Evolutionary conservation across 352 stramenopile species (phyloP), one percentile per base, ranked within the genome.

Genomic region (Globisporangium echinulatum): DNA sequence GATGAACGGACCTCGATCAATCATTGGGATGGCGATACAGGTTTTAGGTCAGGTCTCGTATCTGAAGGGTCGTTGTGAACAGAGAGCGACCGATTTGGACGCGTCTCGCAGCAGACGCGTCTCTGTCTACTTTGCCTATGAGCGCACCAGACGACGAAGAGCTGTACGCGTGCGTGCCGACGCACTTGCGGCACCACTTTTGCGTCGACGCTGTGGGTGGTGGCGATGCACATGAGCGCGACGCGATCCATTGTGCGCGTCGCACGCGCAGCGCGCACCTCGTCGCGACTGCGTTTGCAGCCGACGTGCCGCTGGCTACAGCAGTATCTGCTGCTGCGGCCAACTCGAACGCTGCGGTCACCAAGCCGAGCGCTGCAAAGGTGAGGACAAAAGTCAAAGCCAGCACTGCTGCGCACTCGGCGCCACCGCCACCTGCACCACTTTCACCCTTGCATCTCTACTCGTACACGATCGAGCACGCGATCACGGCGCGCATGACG

Each of bases 401-500:
- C 44, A 2, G 15, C 11, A 13, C 44, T 49, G 44, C n/a, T 50
- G 13, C 9, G 6, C n/a, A 11, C 6, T 13, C 7, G 36, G 8
- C 38, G 0, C 14, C 6, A 25, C 62, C 48, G 8, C 19, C 60
- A 37, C 33, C 44, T 6, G 15, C 56, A 38, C 37, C 59, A 13
- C 48, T 25, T 57, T n/a, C 47, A 42, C 44, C 9, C 5, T 17
- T 48, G 7, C 52, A 62, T 1, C 33, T 93, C 19, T 93, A 93
- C 59, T 79, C 79, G 4, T 63, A 72, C 5, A 54, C 57, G 4
- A 67, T 87, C 10, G 83, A 93, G 48, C 62, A 64, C 15, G 61
- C 59, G 5, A 73, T 91, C 52, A 83, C 74, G 3, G 73, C 78
- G 61, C 74, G 74, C 39, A 81, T 85, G 67, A 78, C 75, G 7